These are phyloP conservation scores for Bocquillonia castaneifolia DNA, from an alignment of 441 rosid genomes.

Conservation along the genomic window DNA sequence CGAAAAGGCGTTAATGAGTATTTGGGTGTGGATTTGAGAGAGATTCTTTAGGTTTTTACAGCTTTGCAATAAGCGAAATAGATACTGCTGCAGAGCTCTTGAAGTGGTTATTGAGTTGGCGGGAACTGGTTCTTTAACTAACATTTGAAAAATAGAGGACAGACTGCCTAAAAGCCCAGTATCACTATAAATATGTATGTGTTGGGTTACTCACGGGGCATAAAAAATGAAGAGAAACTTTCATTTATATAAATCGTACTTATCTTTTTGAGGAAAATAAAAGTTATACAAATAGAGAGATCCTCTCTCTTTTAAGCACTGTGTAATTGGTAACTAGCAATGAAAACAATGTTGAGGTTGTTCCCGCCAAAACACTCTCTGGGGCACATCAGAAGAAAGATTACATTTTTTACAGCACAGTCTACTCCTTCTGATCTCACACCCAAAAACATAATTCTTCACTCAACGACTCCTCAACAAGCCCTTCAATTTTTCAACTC, in stretches of 20 bases:
- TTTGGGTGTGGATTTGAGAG: slow-evolving; percentile 43
- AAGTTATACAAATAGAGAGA: too few relatives aligned
- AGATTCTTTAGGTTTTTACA: slow-evolving; percentile 19
- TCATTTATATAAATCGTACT: too few relatives aligned
- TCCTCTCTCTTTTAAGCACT: too few relatives aligned
- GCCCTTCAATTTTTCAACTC: slow-evolving; percentile 41
- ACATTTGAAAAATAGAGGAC: too few relatives aligned
- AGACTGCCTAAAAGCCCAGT: too few relatives aligned
- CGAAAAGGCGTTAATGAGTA: slow-evolving; percentile 37
- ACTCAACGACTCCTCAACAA: slow-evolving; percentile 28
- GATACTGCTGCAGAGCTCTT: slow-evolving; percentile 35
- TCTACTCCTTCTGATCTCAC: slow-evolving; percentile 14
- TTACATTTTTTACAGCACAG: slow-evolving; percentile 10
- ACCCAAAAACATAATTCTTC: slow-evolving; percentile 10
- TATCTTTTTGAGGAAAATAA: too few relatives aligned
- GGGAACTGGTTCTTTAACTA: slow-evolving; percentile 10
- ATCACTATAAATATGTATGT: too few relatives aligned
- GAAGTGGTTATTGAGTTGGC: slow-evolving; percentile 18
- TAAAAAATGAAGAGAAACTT: too few relatives aligned
- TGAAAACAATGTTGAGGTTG: slow-evolving; percentile 30
- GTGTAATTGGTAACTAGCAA: too few relatives aligned
- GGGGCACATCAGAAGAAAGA: not conserved
- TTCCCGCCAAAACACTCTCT: slow-evolving; percentile 24
- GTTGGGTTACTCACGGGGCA: too few relatives aligned
- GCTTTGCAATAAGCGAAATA: slow-evolving; percentile 33